Evolutionary conservation across 257 asterid genomes (phyloP).

Genomic region (Ehretia macrophylla): DNA sequence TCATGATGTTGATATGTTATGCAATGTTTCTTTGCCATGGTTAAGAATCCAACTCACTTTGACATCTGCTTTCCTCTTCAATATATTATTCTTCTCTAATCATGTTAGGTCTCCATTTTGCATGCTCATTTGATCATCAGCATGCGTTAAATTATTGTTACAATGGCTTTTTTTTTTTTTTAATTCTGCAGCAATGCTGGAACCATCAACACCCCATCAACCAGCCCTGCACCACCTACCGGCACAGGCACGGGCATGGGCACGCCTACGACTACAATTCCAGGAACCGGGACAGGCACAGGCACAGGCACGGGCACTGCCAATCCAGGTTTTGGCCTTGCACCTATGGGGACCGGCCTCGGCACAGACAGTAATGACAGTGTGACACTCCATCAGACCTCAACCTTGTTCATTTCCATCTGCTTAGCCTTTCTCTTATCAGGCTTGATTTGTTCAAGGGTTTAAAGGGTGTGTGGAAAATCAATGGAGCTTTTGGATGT

Average conservation of each 20-base stretch:
- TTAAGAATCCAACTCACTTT: conserved; percentile 6
- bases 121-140: neutral
- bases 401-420: conserved; percentile 13
- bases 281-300: conserved; percentile 14
- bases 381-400: conserved; percentile 5
- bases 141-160: neutral
- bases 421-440: conserved; percentile 19
- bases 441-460: conserved; percentile 17
- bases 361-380: conserved; percentile 16
- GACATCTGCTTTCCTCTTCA: neutral
- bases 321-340: conserved; percentile 26
- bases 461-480: conserved; percentile 1
- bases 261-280: conserved; percentile 9
- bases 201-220: conserved; percentile 22
- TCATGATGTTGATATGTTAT: conserved; percentile 32
- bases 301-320: neutral
- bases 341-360: conserved; percentile 38
- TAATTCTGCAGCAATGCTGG: conserved; percentile 27
- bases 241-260: conserved; percentile 2
- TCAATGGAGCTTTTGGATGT: neutral
- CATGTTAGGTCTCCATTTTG: conserved; percentile 10
- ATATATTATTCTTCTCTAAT: neutral
- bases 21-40: conserved; percentile 20
- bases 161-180: no score
- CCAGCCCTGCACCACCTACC: neutral